phyloP scores from a whole-genome alignment of 225 moss, liverwort and hornwort genomes.

The Marchantia polymorpha region DNA sequence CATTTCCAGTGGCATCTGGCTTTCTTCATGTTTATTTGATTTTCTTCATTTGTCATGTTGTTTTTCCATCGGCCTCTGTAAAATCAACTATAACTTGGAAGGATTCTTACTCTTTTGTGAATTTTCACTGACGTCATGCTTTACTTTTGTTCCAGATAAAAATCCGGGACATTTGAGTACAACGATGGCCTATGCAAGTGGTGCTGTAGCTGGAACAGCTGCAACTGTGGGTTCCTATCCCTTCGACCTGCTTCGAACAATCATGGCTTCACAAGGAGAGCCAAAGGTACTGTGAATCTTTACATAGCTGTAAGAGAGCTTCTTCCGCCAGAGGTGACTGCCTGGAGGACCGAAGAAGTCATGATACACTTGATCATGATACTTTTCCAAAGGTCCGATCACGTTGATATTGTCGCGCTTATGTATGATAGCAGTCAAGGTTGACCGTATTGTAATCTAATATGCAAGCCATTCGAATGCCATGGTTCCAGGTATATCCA shows the following conservation, averaged over 20 bases:
- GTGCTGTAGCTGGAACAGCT: constrained; percentile 79
- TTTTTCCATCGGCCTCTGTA: neutral
- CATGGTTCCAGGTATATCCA: constrained; percentile 64
- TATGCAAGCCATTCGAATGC: neutral
- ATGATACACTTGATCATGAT: neutral
- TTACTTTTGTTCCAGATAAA: constrained; percentile 1
- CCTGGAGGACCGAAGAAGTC: neutral
- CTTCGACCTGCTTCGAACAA: constrained; percentile 90
- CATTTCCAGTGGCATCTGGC: neutral
- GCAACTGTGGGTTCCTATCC: constrained; percentile 88
- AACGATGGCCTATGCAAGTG: constrained; percentile 60
- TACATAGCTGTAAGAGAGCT: neutral
- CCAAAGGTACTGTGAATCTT: constrained; percentile 57
- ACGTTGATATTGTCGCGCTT: neutral
- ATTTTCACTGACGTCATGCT: neutral
- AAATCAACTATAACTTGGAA: too few relatives aligned
- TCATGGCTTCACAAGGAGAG: constrained; percentile 92
- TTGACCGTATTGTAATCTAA: neutral
- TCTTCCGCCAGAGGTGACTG: neutral
- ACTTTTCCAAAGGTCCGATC: neutral
- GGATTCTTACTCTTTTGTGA: too few relatives aligned
- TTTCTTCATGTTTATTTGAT: neutral
- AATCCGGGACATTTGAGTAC: constrained; percentile 34
- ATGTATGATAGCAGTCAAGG: neutral
- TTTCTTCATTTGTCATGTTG: neutral